Evolutionary conservation across 805 yeast genomes (phyloP).

Genomic region (Ogataea pini): DNA sequence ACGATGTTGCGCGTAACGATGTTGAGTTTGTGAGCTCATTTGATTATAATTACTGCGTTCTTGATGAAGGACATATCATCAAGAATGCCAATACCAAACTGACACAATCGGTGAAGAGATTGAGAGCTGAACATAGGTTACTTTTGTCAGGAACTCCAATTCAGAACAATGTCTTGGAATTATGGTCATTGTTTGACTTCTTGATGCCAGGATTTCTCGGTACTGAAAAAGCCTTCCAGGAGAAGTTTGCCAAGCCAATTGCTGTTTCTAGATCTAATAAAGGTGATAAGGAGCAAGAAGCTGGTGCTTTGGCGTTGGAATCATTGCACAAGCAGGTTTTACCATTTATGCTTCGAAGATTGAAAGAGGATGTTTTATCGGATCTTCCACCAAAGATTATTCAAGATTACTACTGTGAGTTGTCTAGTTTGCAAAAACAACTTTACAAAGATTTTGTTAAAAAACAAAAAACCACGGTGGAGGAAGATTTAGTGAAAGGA

Average conservation of each 20-base stretch:
- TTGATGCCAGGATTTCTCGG: conserved; percentile 99
- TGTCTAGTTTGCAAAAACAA: conserved; percentile 85
- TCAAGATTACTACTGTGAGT: conserved; percentile 96
- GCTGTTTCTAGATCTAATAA: conserved; percentile 90
- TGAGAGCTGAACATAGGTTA: conserved; percentile 85
- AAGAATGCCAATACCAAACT: conserved; percentile 88
- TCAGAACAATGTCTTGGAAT: conserved; percentile 92
- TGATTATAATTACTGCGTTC: conserved; percentile 89
- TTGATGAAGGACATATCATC: conserved; percentile 97
- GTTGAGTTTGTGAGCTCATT: conserved; percentile 56
- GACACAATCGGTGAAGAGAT: conserved; percentile 80
- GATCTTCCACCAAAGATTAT: conserved; percentile 98
- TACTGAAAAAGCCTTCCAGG: conserved; percentile 90
- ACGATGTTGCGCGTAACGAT: conserved; percentile 95
- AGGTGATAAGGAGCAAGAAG: conserved; percentile 92
- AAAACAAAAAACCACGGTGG: conserved; percentile 75
- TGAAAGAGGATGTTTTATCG: conserved; percentile 92
- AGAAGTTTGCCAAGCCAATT: conserved; percentile 95
- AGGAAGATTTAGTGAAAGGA: conserved; percentile 53
- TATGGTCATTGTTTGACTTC: conserved; percentile 97
- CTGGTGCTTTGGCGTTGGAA: conserved; percentile 94
- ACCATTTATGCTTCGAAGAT: conserved; percentile 93
- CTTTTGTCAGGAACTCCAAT: conserved; percentile 97
- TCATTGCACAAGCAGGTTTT: conserved; percentile 94
- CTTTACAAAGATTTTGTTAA: conserved; percentile 86